Percentiles rank a stretch among this genome's conserved stretches.
These are phyloP conservation scores for Astrephomene gubernaculifera DNA, from an alignment of 139 green algal species.

Conservation along the genomic window DNA sequence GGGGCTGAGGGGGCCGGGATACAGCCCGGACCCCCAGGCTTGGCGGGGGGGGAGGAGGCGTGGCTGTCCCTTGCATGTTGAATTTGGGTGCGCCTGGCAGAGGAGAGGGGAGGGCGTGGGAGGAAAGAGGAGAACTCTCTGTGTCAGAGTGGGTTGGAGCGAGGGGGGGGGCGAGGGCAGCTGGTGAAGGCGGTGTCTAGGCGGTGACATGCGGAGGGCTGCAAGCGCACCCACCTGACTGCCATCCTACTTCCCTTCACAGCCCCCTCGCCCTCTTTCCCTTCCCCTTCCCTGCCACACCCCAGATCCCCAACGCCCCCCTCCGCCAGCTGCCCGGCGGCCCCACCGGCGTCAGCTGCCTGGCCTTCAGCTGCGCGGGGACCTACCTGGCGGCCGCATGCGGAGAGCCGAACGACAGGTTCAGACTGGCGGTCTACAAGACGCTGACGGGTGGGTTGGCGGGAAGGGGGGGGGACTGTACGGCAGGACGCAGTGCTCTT, in stretches of 20 bases:
- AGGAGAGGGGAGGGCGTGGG: no score
- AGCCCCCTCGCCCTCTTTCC: background rate
- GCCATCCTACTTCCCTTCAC: background rate
- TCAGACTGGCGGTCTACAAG: constrained; percentile 4
- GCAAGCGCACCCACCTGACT: background rate
- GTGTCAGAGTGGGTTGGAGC: no score
- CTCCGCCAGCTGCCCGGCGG: constrained; percentile 38
- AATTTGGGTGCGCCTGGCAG: no score
- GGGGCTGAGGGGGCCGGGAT: background rate
- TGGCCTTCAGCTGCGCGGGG: constrained; percentile 50
- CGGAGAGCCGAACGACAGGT: background rate
- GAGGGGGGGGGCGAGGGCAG: no score
- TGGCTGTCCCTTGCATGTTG: no score
- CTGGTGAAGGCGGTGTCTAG: background rate
- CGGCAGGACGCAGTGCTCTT: background rate
- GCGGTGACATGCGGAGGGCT: background rate
- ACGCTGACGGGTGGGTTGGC: constrained; percentile 15
- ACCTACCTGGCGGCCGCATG: constrained; percentile 19
- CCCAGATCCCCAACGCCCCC: constrained; percentile 48
- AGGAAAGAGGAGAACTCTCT: no score
- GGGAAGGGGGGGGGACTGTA: background rate
- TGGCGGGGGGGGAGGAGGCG: no score
- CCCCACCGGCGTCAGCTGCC: constrained; percentile 20
- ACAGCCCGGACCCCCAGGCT: no score
- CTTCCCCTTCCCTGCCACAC: background rate